A percentile compares a stretch with the other conserved stretches of the same genome.
Conservation (phyloP, 148 eudicot species). For the Cornus suecica region DNA sequence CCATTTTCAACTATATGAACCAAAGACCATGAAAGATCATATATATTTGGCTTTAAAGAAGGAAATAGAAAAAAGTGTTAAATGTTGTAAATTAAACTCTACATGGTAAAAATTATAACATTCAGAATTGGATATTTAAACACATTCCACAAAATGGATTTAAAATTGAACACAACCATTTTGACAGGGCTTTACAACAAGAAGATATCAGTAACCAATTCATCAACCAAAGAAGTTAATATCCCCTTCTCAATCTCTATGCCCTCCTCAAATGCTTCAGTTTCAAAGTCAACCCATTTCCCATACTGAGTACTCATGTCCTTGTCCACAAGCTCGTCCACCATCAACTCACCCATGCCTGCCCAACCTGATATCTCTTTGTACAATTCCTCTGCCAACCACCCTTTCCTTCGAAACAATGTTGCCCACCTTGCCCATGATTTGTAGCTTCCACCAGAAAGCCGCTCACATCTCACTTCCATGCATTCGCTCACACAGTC, state of each 20-base stretch:
- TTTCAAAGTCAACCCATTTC: constrained; percentile 77
- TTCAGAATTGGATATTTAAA: not conserved
- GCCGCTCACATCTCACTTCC: constrained; percentile 31
- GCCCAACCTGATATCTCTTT: constrained; percentile 57
- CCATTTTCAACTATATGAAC: not conserved
- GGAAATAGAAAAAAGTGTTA: too few relatives aligned
- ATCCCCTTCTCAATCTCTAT: constrained; percentile 53
- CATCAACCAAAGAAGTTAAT: constrained; percentile 60
- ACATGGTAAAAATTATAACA: not conserved
- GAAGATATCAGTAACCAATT: constrained; percentile 62
- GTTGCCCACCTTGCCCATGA: constrained; percentile 50
- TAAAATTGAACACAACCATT: not conserved
- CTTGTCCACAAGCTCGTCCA: constrained; percentile 79
- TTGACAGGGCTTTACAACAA: constrained; percentile 23
- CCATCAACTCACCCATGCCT: constrained; percentile 57
- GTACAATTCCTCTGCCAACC: constrained; percentile 64
- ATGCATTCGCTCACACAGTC: constrained; percentile 61
- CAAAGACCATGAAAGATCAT: not conserved
- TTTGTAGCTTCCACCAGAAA: constrained; percentile 47
- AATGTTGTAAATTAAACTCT: not conserved
- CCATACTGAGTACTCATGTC: constrained; percentile 77
- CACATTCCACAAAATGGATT: not conserved
- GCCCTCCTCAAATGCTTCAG: constrained; percentile 75
- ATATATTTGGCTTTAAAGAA: too few relatives aligned
- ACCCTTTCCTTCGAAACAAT: constrained; percentile 37